A percentile compares a stretch with the other conserved stretches of the same genome.
Evolutionary conservation across 805 yeast species (phyloP).

Genomic region (Wickerhamiella lipophila): DNA sequence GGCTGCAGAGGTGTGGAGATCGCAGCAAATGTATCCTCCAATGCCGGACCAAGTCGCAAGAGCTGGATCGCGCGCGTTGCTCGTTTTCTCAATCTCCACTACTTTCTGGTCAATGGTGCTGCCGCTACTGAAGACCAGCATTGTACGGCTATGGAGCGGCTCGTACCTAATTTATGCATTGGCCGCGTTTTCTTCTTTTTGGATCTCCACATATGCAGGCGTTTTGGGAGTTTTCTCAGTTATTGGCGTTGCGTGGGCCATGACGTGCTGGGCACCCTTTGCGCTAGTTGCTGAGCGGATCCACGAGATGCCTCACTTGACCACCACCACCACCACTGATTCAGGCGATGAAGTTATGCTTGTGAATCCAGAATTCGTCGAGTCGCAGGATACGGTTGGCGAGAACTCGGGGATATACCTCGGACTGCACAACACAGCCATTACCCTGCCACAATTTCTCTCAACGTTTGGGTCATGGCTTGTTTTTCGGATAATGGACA

Average conservation of each 20-base stretch:
- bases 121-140: conserved; percentile 13
- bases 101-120: conserved; percentile 17
- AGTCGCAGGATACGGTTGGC: conserved; percentile 13
- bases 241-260: conserved; percentile 53
- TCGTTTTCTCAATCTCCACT: conserved; percentile 28
- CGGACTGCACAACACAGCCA: conserved; percentile 32
- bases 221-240: conserved; percentile 41
- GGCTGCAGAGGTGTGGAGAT: conserved; percentile 45
- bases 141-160: conserved; percentile 34
- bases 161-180: conserved; percentile 40
- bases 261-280: conserved; percentile 56
- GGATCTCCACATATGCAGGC: conserved; percentile 30
- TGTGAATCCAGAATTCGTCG: conserved; percentile 4
- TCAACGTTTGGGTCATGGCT: conserved; percentile 31
- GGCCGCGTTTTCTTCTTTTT: conserved; percentile 38
- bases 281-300: conserved; percentile 42
- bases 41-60: conserved; percentile 26
- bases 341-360: neutral
- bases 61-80: conserved; percentile 27
- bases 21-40: conserved; percentile 28
- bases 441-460: conserved; percentile 31
- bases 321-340: neutral
- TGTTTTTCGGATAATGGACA: conserved; percentile 25
- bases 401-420: conserved; percentile 29
- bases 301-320: conserved; percentile 20